These are phyloP conservation scores for Blastocystis hominis DNA, from an alignment of 352 stramenopile species.

Conservation along the genomic window DNA sequence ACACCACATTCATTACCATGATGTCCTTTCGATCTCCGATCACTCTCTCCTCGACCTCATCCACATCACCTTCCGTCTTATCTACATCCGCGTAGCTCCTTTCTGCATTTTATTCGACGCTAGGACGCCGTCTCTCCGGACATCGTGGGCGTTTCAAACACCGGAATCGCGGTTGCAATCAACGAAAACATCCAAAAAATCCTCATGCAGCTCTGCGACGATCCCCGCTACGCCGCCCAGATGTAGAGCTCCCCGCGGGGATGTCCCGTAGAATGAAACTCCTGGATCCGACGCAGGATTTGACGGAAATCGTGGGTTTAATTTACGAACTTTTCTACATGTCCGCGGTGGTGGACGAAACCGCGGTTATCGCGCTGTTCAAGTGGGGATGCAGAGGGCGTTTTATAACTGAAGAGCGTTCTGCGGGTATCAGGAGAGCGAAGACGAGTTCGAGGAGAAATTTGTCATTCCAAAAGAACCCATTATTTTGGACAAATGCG, in stretches of 20 bases:
- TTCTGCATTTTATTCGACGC: not conserved
- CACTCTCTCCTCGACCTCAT: not conserved
- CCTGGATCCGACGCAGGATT: not conserved
- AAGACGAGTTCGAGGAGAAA: not conserved
- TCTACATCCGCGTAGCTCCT: constrained; percentile 13
- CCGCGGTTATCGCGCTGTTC: not conserved
- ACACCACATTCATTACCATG: not conserved
- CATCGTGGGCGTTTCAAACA: constrained; percentile 22
- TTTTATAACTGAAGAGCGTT: not conserved
- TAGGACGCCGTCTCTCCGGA: constrained; percentile 19
- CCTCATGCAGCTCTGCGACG: not conserved
- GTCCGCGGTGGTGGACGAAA: not conserved
- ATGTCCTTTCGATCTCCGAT: not conserved
- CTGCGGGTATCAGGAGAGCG: not conserved
- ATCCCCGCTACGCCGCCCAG: not conserved
- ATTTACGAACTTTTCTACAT: constrained; percentile 32
- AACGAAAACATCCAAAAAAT: constrained; percentile 19
- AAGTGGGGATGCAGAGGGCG: not conserved
- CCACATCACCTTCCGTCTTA: constrained; percentile 13
- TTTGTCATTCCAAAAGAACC: not conserved
- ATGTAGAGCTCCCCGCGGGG: not conserved
- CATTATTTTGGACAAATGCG: not conserved
- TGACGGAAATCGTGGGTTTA: not conserved
- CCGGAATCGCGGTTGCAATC: not conserved
- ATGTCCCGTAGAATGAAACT: not conserved